Evolutionary conservation across 192 early-diverging fungal genomes (phyloP).

Genomic region (Backusella liffmaniae): DNA sequence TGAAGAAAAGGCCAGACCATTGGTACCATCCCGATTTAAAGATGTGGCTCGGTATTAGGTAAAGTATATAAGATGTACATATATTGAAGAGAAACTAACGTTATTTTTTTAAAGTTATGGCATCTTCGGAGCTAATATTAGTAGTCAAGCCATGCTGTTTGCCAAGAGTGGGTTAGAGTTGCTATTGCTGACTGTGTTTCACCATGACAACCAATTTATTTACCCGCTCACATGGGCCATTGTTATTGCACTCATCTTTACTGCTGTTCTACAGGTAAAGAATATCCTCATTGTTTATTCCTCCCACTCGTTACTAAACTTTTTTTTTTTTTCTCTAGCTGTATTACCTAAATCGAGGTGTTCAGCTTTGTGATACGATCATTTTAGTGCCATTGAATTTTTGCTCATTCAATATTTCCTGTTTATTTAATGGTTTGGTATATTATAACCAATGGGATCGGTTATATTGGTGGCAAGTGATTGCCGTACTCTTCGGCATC

Average conservation of each 20-base stretch:
- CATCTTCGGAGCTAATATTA: slow-evolving; percentile 70
- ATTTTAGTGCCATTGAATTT: slow-evolving; percentile 76
- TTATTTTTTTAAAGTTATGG: slow-evolving; percentile 45
- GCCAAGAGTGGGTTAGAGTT: slow-evolving; percentile 80
- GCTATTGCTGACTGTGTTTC: slow-evolving; percentile 56
- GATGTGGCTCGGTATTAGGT: slow-evolving; percentile 33
- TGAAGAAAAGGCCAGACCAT: slow-evolving; percentile 13
- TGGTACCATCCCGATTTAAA: slow-evolving; percentile 26
- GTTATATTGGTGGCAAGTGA: slow-evolving; percentile 60
- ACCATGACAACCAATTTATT: slow-evolving; percentile 68
- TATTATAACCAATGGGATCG: slow-evolving; percentile 76
- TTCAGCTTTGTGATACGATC: slow-evolving; percentile 74
- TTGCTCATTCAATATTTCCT: slow-evolving; percentile 73
- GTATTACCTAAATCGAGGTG: slow-evolving; percentile 75
- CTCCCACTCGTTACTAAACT: no score
- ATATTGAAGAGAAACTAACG: not conserved
- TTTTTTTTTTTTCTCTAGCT: slow-evolving; percentile 40
- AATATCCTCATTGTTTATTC: not conserved
- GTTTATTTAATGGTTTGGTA: slow-evolving; percentile 73
- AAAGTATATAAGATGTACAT: not conserved
- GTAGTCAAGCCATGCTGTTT: slow-evolving; percentile 74
- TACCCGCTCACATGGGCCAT: slow-evolving; percentile 71
- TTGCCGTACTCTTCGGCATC: slow-evolving; percentile 66
- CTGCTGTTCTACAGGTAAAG: slow-evolving; percentile 56
- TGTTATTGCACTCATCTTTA: slow-evolving; percentile 54